Base-by-base conservation (phyloP, 768 basidiomycete species). In the Boletellus ananiceps region DNA sequence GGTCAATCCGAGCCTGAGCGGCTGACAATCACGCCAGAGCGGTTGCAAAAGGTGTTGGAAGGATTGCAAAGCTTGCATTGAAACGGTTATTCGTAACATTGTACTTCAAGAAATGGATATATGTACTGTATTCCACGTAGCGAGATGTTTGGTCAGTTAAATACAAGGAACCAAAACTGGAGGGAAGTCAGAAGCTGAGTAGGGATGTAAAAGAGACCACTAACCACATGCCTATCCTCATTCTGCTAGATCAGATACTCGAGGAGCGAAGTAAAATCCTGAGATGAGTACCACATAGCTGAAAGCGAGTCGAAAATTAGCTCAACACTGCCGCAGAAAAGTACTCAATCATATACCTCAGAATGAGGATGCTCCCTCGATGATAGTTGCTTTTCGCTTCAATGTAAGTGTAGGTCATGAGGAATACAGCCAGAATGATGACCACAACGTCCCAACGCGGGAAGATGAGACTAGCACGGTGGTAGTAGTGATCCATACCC, bases 321-420 rank as follows among this genome's bases (percentile, higher is more conserved):
- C 14, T 29, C 14, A 19, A 25, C 29, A 49, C 6, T 27, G 19
- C 9, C 40, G 31, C 40, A 8, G 12, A 23, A 13, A n/a, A 37
- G 12, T 27, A 12, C n/a, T 16, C 6, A 16, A 18, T 23, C 3
- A 5, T 5, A 40, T 57, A 94, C 91, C 93, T 93, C 43, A 98
- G 74, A 47, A 97, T 86, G 40, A 99, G 82, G 51, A 96, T 96
- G 58, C 89, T 93, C 40, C 96, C 96, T 57, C 96, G 83, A 65
- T 97, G 93, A 66, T 99, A 99, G 70, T 98, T 98, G 59, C 88
- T 89, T 74, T 87, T 93, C n/a, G 93, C 93, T 70, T 99, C 96
- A 60, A 98, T 96, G 66, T 96, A 98, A 4, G 93, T 95, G 68
- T 99, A 99, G 0, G 96, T 98, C 78, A 99, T 82, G 55, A 98